These are phyloP conservation scores for Nakazawaea pomicola DNA, from an alignment of 805 yeast genomes.

Conservation along the genomic window DNA sequence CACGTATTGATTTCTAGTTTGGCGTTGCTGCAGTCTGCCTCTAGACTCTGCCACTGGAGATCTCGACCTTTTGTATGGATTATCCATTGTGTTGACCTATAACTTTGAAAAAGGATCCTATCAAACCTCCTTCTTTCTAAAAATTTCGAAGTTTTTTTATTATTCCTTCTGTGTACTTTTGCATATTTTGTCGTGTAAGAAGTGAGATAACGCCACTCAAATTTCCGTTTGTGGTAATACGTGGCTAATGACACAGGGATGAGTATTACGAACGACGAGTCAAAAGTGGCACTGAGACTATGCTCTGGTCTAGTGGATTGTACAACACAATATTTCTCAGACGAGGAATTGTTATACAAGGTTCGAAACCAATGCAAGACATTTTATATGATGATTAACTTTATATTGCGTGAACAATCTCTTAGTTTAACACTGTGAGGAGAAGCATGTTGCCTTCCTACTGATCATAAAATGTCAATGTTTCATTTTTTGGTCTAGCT, in stretches of 20 bases:
- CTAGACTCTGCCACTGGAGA: conserved; percentile 2
- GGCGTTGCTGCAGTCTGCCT: conserved; percentile 2
- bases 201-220: too few species aligned
- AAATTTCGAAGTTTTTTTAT: too few species aligned
- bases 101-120: too few species aligned
- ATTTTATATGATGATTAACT: conserved; percentile 17
- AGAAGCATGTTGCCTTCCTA: conserved; percentile 22
- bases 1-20: neutral
- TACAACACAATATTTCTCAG: too few species aligned
- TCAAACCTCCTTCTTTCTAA: neutral
- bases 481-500: neutral
- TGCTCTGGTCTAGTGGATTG: neutral
- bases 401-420: conserved; percentile 22
- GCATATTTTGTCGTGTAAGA: too few species aligned
- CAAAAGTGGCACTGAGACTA: neutral
- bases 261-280: neutral
- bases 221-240: neutral
- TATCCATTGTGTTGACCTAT: conserved; percentile 9
- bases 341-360: too few species aligned
- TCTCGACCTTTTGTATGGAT: conserved; percentile 8
- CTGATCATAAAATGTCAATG: conserved; percentile 15
- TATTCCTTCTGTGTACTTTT: too few species aligned
- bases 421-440: conserved; percentile 19
- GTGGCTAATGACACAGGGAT: neutral
- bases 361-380: conserved; percentile 1